These are phyloP conservation scores for Biscutella auriculata DNA, from an alignment of 441 rosid species.

Conservation along the genomic window DNA sequence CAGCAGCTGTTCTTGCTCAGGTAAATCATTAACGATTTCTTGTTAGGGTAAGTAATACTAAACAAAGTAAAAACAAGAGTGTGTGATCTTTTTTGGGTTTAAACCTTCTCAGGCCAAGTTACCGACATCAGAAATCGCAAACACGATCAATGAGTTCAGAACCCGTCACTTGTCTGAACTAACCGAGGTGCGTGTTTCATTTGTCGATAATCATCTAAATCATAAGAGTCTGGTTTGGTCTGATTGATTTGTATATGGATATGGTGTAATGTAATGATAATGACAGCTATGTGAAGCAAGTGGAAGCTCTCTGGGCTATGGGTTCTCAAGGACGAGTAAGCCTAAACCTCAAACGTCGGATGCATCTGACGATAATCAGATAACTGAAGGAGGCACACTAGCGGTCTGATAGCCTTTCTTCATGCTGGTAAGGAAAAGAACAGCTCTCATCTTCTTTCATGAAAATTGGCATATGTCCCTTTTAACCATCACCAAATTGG, in stretches of 20 bases:
- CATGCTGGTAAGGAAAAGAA: constrained; percentile 4
- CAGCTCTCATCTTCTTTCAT: background rate
- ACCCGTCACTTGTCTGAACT: constrained; percentile 88
- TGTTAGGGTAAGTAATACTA: background rate
- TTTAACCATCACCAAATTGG: background rate
- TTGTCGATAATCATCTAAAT: background rate
- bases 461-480: background rate
- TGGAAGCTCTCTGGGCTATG: constrained; percentile 90
- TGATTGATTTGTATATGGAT: background rate
- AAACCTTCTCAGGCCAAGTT: constrained; percentile 56
- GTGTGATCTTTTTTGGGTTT: background rate
- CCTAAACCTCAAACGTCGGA: constrained; percentile 42
- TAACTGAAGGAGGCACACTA: constrained; percentile 53
- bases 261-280: constrained; percentile 4
- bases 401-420: constrained; percentile 38
- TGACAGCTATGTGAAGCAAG: constrained; percentile 70
- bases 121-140: constrained; percentile 76
- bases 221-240: background rate
- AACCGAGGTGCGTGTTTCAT: constrained; percentile 52
- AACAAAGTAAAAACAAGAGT: background rate
- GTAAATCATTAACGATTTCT: constrained; percentile 24
- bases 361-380: constrained; percentile 56
- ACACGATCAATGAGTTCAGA: constrained; percentile 84
- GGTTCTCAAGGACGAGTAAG: constrained; percentile 60
- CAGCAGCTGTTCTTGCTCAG: constrained; percentile 98